Evolutionary conservation across 73 alveolate species (phyloP).

Genomic region (Durusdinium trenchii): DNA sequence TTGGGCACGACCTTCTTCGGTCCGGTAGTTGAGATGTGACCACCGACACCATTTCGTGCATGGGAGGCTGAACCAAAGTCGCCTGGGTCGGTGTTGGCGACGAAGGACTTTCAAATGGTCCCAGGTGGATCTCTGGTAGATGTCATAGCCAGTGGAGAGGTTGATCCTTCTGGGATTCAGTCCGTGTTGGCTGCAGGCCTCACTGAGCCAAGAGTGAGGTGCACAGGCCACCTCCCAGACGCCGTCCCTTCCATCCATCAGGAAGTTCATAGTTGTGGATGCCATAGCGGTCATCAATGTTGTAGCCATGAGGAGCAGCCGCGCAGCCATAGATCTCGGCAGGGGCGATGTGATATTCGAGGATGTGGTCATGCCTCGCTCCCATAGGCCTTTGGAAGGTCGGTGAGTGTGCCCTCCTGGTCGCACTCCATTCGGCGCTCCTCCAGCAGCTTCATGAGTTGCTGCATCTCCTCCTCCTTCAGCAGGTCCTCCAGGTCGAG

Average conservation of each 20-base stretch:
- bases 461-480: background rate
- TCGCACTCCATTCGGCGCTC: background rate
- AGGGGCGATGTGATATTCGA: background rate
- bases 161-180: slow-evolving; percentile 23
- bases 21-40: background rate
- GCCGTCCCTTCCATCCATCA: background rate
- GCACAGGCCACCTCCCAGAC: slow-evolving; percentile 48
- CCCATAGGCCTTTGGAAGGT: background rate
- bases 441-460: background rate
- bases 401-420: background rate
- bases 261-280: background rate
- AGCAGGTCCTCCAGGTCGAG: background rate
- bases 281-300: background rate
- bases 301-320: background rate
- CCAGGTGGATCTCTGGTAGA: background rate
- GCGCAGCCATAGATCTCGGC: background rate
- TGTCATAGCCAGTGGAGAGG: background rate
- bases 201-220: slow-evolving; percentile 27
- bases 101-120: background rate
- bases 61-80: background rate
- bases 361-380: no score
- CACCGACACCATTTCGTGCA: slow-evolving; percentile 50
- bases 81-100: background rate
- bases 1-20: background rate
- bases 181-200: background rate